Evolutionary conservation across 768 basidiomycete species (phyloP), one percentile per base, ranked within the genome.

Genomic region (Macrolepiota fuliginosa): DNA sequence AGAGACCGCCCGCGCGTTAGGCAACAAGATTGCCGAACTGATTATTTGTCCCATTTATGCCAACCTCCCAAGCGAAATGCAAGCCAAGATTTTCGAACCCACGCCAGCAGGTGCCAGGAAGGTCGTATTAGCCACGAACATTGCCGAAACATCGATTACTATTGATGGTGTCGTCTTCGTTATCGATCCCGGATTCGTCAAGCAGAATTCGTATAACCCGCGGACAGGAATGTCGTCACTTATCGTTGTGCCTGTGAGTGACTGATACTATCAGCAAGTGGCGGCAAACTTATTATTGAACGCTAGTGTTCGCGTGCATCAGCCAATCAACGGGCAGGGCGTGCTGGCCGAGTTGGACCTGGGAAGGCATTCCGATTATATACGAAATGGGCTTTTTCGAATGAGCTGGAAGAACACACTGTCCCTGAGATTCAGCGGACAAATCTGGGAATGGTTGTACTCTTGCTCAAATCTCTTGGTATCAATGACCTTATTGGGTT

Each of bases 151-250:
- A 3, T 96, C 94, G 5, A 99, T 99, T 72, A 99, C 97, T 7
- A 99, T 99, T 66, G 97, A 98, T 58, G 97, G 97, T 29, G 97
- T 99, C 5, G 96, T 98, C 1, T 99, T 97, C 72, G 97, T 99
- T 42, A 98, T 99, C 65, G 97, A 99, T 72, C 97, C 97, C 2
- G 97, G 97, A 12, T 98, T 98, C 69, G 96, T 98, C 67, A 99
- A 99, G 79, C 97, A 99, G 72, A 98, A 99, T 73, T 91, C 94
- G 42, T 99, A 97, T 72, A 99, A 99, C 74, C 97, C 97, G 1
- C 84, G 96, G 69, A 97, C 97, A 47, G 96, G 97, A 13, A 99
- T 99, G 97, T 95, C 94, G 10, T 96, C 95, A 0, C 80, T 99
- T 13, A 87, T 94, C 13, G 94, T 99, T 36, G 96, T 98, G 55